Evolutionary conservation across 768 basidiomycete species (phyloP).

Genomic region (Butyriboletus loyo): DNA sequence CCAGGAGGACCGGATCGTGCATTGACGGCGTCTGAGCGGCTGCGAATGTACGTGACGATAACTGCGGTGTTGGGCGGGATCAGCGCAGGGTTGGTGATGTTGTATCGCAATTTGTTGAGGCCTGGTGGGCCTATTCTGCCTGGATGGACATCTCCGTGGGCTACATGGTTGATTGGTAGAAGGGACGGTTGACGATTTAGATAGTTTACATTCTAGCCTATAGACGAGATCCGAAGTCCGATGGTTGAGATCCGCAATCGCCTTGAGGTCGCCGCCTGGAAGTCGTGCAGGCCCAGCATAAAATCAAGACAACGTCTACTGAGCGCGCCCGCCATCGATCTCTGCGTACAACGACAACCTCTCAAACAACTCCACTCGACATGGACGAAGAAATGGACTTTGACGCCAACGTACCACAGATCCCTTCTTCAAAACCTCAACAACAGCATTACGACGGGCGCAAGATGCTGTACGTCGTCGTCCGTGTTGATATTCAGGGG

Average conservation of each 20-base stretch:
- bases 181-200: constrained; percentile 32
- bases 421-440: constrained; percentile 34
- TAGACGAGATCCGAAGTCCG: constrained; percentile 36
- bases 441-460: constrained; percentile 39
- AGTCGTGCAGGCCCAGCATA: constrained; percentile 13
- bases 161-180: constrained; percentile 62
- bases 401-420: constrained; percentile 38
- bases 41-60: constrained; percentile 69
- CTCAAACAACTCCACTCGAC: constrained; percentile 9
- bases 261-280: constrained; percentile 34
- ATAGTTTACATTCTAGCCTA: constrained; percentile 8
- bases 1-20: constrained; percentile 85
- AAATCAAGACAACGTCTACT: constrained; percentile 12
- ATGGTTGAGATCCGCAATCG: constrained; percentile 35
- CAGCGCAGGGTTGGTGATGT: constrained; percentile 67
- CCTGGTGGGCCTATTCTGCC: constrained; percentile 54
- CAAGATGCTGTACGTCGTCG: constrained; percentile 71
- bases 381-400: constrained; percentile 87
- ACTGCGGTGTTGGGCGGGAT: constrained; percentile 73
- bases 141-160: constrained; percentile 59
- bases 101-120: constrained; percentile 64
- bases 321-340: constrained; percentile 16
- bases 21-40: constrained; percentile 61
- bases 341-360: constrained; percentile 6
- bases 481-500: constrained; percentile 6